Conservation (phyloP, 192 early-diverging fungal species). For the Podila horticola region DNA sequence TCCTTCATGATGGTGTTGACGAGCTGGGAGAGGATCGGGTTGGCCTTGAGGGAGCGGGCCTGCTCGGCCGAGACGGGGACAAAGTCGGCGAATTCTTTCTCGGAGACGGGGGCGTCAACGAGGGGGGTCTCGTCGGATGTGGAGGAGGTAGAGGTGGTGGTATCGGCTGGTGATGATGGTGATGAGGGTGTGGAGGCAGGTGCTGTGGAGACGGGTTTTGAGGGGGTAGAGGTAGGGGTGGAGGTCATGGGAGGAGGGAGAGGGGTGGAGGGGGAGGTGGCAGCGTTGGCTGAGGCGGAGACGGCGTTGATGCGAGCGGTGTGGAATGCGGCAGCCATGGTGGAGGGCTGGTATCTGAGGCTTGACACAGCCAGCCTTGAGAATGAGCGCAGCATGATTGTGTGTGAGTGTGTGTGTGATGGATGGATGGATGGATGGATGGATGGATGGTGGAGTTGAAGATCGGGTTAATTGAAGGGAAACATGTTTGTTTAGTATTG, state of each 20-base stretch:
- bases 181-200: background rate
- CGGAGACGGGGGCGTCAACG: background rate
- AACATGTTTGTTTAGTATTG: no score
- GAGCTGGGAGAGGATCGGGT: slow-evolving; percentile 79
- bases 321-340: slow-evolving; percentile 20
- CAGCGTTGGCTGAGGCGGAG: slow-evolving; percentile 24
- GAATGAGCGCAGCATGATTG: slow-evolving; percentile 1
- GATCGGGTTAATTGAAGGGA: no score
- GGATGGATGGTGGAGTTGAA: no score
- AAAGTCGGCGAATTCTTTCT: slow-evolving; percentile 25
- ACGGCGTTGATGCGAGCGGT: slow-evolving; percentile 16
- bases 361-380: slow-evolving; percentile 3
- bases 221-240: background rate
- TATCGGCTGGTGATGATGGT: background rate
- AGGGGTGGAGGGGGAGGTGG: slow-evolving; percentile 38
- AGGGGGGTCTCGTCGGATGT: background rate
- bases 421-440: no score
- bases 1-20: slow-evolving; percentile 94
- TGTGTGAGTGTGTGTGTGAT: no score
- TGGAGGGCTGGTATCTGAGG: background rate
- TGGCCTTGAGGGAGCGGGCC: slow-evolving; percentile 54
- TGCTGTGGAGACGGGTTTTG: background rate
- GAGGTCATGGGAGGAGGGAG: slow-evolving; percentile 36
- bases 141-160: background rate
- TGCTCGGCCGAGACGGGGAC: slow-evolving; percentile 41